phyloP scores from a whole-genome alignment of 306 rosid species.

The Arachis hypogaea region DNA sequence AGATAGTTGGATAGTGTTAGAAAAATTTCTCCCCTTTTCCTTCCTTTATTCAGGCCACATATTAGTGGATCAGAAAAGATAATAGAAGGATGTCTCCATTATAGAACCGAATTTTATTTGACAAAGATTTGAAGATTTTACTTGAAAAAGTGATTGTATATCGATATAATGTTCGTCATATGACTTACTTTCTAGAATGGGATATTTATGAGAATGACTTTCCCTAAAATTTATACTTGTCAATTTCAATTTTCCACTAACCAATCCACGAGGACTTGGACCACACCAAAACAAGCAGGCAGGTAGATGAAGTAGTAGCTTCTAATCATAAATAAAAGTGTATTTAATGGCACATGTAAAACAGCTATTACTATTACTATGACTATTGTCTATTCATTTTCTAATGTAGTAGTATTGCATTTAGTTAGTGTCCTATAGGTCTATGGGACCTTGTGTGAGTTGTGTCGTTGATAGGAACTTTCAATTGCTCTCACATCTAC shows the following conservation, averaged over 20 bases:
- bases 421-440: background rate
- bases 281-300: background rate
- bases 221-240: background rate
- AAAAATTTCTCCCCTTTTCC: no score
- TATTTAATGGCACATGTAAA: conserved; percentile 6
- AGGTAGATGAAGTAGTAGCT: background rate
- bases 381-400: background rate
- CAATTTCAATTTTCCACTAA: background rate
- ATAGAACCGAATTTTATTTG: background rate
- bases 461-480: background rate
- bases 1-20: background rate
- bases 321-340: background rate
- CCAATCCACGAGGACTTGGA: background rate
- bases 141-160: background rate
- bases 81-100: background rate
- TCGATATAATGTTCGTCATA: background rate
- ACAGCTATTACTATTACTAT: background rate
- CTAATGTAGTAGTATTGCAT: background rate
- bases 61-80: background rate
- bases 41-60: background rate
- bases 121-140: background rate
- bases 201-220: background rate
- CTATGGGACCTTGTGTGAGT: background rate
- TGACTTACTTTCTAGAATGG: background rate
- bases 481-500: background rate